Base-by-base conservation (phyloP, 306 rosid species). In the Arachis stenosperma region DNA sequence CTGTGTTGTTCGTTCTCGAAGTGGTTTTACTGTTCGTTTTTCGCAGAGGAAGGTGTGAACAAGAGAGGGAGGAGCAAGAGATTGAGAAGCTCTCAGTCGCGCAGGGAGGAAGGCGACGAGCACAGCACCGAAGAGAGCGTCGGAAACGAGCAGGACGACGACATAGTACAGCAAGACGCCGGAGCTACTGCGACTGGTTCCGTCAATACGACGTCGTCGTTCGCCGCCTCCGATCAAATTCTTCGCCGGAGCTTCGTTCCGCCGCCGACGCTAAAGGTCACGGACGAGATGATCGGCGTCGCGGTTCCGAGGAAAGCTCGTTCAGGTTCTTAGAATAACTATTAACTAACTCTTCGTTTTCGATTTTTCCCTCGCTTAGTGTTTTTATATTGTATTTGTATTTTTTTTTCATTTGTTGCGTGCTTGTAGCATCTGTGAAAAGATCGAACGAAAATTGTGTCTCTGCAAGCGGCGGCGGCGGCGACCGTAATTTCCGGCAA, bases 241-340 rank as follows among this genome's bases (percentile, higher is more conserved):
- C 78, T 69, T 74, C 85, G 84, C 76, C 77, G 82, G 82, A 75
- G 41, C 48, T 69, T 68, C 15, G 65, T 61, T 66, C 67, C 84
- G 71, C 67, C 84, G 71, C 85, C 63, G 56, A 57, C 80, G 59
- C 62, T 84, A 57, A 83, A 78, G 53, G 75, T 75, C 59, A 58
- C 71, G 30, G 85, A 78, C 6, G 87, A 85, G 63, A 60, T 83
- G 79, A 87, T 87, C 67, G 90, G 92, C 9, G 90, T 75, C 13
- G 53, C 73, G 2, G 87, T 91, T 40, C 97, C 97, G 6, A 82
- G 94, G 70, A 91, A 88, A 74, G 88, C 95, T 79, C 97, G 97
- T 80, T 87, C 97, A 77, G 93, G 96, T 90, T 67, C 9, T 79
- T 52, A 15, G 5, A 8, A 50, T 68, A n/a, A 52, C 29, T 6